phyloP scores from a whole-genome alignment of 2,329 filamentous ascomycete species.

The Clarireedia monteithiana region DNA sequence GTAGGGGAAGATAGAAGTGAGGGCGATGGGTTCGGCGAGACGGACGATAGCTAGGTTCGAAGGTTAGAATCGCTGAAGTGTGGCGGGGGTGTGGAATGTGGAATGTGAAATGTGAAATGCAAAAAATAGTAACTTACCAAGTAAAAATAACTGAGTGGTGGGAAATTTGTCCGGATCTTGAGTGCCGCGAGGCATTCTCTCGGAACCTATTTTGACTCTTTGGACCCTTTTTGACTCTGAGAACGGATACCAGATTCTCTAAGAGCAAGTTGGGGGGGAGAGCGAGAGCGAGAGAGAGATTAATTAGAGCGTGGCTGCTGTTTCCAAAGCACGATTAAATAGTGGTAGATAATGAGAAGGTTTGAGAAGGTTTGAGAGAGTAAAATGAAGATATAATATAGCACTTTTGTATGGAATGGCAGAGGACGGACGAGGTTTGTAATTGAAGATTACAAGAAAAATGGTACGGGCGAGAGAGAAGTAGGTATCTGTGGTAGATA shows the following conservation, averaged over 20 bases:
- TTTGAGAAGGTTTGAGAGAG: background rate
- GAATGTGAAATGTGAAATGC: background rate
- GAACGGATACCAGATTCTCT: background rate
- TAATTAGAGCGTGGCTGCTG: background rate
- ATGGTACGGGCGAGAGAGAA: background rate
- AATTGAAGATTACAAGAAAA: background rate
- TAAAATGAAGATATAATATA: background rate
- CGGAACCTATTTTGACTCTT: constrained; percentile 16
- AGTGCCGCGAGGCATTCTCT: constrained; percentile 24
- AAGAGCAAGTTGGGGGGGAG: background rate
- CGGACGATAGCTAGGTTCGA: constrained; percentile 69
- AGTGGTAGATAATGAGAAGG: background rate
- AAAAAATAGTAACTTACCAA: constrained; percentile 51
- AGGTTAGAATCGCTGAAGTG: background rate
- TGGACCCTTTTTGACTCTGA: constrained; percentile 8
- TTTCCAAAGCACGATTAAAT: too few relatives aligned
- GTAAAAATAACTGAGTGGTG: constrained; percentile 70
- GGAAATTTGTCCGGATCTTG: constrained; percentile 69
- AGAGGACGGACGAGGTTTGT: background rate
- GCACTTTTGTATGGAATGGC: background rate
- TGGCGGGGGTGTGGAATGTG: constrained; percentile 4
- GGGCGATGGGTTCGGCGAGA: constrained; percentile 83
- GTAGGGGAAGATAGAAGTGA: constrained; percentile 91
- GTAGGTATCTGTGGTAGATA: background rate
- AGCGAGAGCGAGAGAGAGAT: background rate